Percentiles rank a stretch among this genome's conserved stretches.
phyloP scores from a whole-genome alignment of 306 rosid genomes.

The Comarum palustre region DNA sequence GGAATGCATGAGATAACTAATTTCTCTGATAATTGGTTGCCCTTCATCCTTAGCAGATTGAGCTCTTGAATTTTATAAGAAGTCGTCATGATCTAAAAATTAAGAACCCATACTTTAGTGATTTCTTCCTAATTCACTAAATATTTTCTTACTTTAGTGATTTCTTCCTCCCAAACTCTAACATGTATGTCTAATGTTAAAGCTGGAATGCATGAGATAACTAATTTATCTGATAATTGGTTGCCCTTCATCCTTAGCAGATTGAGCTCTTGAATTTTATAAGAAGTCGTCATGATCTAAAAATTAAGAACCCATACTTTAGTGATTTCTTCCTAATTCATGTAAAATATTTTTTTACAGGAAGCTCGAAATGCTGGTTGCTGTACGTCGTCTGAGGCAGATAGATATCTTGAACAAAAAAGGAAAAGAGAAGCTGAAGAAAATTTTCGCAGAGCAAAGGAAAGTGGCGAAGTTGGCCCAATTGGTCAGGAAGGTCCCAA shows the following conservation, averaged over 20 bases:
- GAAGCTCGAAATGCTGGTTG: constrained; percentile 84
- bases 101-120: background rate
- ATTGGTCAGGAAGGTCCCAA: constrained; percentile 66
- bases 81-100: background rate
- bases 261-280: background rate
- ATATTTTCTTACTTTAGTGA: constrained; percentile 14
- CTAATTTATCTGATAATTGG: background rate
- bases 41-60: background rate
- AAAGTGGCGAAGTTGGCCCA: constrained; percentile 52
- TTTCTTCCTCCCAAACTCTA: background rate
- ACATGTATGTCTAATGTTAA: background rate
- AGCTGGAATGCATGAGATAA: background rate
- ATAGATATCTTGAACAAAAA: constrained; percentile 58
- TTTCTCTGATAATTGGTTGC: background rate
- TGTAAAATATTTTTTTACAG: constrained; percentile 31
- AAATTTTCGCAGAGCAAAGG: constrained; percentile 52
- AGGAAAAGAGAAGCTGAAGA: constrained; percentile 71
- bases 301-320: background rate
- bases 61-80: background rate
- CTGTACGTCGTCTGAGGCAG: constrained; percentile 65
- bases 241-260: background rate
- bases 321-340: constrained; percentile 3
- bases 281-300: background rate
- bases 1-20: background rate
- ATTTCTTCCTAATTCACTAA: background rate